A percentile compares a stretch with the other conserved stretches of the same genome.
Evolutionary conservation across 2,329 filamentous ascomycete species (phyloP).

Genomic region (Dactylonectria macrodidyma): DNA sequence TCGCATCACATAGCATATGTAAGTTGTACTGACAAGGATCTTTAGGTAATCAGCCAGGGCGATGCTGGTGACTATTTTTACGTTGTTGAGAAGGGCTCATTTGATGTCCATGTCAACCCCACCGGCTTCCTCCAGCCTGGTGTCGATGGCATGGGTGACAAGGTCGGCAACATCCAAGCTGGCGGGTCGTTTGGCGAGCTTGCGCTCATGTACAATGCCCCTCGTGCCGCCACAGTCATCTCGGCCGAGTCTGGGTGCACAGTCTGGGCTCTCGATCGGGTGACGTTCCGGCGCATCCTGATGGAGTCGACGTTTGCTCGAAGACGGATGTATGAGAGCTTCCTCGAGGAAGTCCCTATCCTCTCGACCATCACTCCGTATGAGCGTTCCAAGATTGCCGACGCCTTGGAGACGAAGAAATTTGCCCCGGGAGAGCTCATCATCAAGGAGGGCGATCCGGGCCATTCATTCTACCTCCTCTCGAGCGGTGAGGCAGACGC

Average conservation of each 20-base stretch:
- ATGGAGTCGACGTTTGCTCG: slow-evolving; percentile 99
- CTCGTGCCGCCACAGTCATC: slow-evolving; percentile 93
- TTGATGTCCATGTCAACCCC: slow-evolving; percentile 91
- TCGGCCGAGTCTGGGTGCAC: slow-evolving; percentile 84
- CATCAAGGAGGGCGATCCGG: slow-evolving; percentile 92
- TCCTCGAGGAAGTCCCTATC: slow-evolving; percentile 93
- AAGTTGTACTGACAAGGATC: slow-evolving; percentile 42
- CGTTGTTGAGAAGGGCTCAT: slow-evolving; percentile 90
- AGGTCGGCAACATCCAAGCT: slow-evolving; percentile 85
- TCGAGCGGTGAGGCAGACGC: slow-evolving; percentile 91
- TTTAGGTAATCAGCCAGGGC: slow-evolving; percentile 92
- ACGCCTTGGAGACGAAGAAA: slow-evolving; percentile 93
- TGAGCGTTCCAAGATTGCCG: slow-evolving; percentile 97
- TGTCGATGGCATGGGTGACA: slow-evolving; percentile 83
- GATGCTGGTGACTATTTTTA: slow-evolving; percentile 99
- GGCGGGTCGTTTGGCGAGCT: slow-evolving; percentile 97
- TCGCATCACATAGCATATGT: not conserved
- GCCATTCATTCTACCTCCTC: slow-evolving; percentile 91
- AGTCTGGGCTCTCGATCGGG: slow-evolving; percentile 93
- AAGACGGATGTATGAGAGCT: slow-evolving; percentile 96
- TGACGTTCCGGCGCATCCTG: slow-evolving; percentile 96
- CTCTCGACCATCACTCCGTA: slow-evolving; percentile 88
- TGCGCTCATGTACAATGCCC: slow-evolving; percentile 98
- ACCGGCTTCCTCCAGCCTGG: slow-evolving; percentile 85
- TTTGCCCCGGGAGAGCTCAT: slow-evolving; percentile 85